These are phyloP conservation scores for Physcia stellaris DNA, from an alignment of 495 filamentous ascomycete species.

Conservation along the genomic window DNA sequence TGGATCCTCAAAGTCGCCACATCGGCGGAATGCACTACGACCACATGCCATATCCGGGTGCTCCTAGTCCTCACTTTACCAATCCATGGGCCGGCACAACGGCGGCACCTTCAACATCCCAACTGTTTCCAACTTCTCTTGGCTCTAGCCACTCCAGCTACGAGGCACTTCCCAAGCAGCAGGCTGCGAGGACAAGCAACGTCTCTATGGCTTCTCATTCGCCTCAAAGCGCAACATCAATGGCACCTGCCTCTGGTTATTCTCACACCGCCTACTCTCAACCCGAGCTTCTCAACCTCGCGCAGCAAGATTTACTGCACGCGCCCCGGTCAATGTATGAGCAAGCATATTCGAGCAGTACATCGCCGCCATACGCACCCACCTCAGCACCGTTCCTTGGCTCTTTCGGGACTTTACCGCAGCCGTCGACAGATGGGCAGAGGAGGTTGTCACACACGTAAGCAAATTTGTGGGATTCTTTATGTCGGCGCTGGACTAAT, in stretches of 20 bases:
- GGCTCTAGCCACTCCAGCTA: slow-evolving; percentile 40
- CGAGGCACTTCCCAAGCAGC: slow-evolving; percentile 41
- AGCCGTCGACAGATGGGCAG: slow-evolving; percentile 24
- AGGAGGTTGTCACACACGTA: slow-evolving; percentile 32
- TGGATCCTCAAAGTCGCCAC: slow-evolving; percentile 78
- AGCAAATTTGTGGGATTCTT: slow-evolving; percentile 34
- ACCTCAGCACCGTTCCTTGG: slow-evolving; percentile 43
- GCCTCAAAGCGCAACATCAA: slow-evolving; percentile 56
- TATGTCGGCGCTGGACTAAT: slow-evolving; percentile 53
- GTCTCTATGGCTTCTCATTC: slow-evolving; percentile 63
- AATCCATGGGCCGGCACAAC: slow-evolving; percentile 73
- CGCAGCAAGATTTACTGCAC: slow-evolving; percentile 59
- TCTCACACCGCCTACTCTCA: slow-evolving; percentile 43
- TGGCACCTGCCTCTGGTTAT: slow-evolving; percentile 57
- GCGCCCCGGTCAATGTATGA: slow-evolving; percentile 36
- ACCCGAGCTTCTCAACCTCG: slow-evolving; percentile 52
- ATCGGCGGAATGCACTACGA: slow-evolving; percentile 75
- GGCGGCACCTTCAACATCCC: slow-evolving; percentile 27
- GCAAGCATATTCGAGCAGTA: slow-evolving; percentile 49
- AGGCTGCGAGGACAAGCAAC: slow-evolving; percentile 42
- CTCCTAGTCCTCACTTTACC: slow-evolving; percentile 65
- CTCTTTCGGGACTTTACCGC: slow-evolving; percentile 42
- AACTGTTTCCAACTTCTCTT: slow-evolving; percentile 42
- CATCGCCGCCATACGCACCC: slow-evolving; percentile 51
- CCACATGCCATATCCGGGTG: slow-evolving; percentile 54